These are phyloP conservation scores for Zopfia rhizophila DNA, from an alignment of 2,329 filamentous ascomycete genomes.

Conservation along the genomic window DNA sequence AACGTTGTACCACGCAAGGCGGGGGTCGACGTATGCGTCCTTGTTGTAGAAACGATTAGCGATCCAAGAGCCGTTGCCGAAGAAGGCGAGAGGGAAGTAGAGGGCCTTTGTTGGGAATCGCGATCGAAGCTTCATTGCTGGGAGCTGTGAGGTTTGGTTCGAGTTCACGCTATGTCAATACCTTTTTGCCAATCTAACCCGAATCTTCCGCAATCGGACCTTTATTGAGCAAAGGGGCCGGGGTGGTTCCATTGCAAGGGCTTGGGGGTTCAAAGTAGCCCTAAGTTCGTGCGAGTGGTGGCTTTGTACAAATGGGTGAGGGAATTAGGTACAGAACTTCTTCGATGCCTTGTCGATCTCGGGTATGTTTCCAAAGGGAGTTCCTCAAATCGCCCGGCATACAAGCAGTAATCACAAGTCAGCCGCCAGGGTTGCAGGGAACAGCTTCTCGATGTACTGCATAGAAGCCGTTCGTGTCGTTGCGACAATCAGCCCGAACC, in stretches of 20 bases:
- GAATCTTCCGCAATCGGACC: slow-evolving; percentile 10
- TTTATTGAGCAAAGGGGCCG: slow-evolving; percentile 19
- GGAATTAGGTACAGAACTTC: slow-evolving; percentile 17
- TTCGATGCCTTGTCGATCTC: slow-evolving; percentile 22
- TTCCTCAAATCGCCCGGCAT: slow-evolving; percentile 14
- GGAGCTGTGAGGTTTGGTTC: slow-evolving; percentile 2
- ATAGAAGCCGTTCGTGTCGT: slow-evolving; percentile 24
- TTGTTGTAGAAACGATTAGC: not conserved
- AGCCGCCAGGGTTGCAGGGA: slow-evolving; percentile 18
- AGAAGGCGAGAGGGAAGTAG: slow-evolving; percentile 19
- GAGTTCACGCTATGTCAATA: not conserved
- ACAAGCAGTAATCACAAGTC: slow-evolving; percentile 20
- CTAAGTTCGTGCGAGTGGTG: slow-evolving; percentile 6
- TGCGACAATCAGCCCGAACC: slow-evolving; percentile 14
- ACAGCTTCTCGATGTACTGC: not conserved
- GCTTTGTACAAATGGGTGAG: slow-evolving; percentile 10
- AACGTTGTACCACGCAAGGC: too few relatives aligned
- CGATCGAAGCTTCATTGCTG: slow-evolving; percentile 5
- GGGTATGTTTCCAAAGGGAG: slow-evolving; percentile 19
- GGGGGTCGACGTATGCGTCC: slow-evolving; percentile 1
- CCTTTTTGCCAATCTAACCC: slow-evolving; percentile 1
- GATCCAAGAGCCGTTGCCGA: slow-evolving; percentile 20
- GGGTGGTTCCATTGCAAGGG: slow-evolving; percentile 11
- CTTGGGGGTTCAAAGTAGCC: slow-evolving; percentile 27
- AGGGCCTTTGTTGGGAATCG: slow-evolving; percentile 7